These are phyloP conservation scores for Podaxis mareebaensis DNA, from an alignment of 768 basidiomycete genomes.

Conservation along the genomic window DNA sequence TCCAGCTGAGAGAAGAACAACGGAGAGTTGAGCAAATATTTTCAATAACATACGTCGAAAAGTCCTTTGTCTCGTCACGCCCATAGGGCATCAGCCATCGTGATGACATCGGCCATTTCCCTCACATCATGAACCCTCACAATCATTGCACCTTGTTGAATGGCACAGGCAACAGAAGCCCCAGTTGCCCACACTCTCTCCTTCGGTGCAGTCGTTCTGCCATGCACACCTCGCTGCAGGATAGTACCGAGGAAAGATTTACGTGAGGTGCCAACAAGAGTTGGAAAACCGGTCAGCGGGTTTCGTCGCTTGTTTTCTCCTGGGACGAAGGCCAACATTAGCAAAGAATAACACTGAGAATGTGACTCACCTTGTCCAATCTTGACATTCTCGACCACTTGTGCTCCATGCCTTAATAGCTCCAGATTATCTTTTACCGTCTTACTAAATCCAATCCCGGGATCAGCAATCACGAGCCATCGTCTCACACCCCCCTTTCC, in stretches of 20 bases:
- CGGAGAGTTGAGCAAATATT: not conserved
- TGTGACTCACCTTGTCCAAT: slow-evolving; percentile 30
- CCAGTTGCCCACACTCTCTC: slow-evolving; percentile 82
- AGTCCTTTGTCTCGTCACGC: not conserved
- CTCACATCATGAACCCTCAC: slow-evolving; percentile 83
- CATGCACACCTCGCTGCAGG: slow-evolving; percentile 49
- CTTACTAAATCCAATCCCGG: slow-evolving; percentile 96
- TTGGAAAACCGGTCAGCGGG: slow-evolving; percentile 57
- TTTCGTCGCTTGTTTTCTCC: slow-evolving; percentile 35
- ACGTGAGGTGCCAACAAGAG: slow-evolving; percentile 75
- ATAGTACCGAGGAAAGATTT: slow-evolving; percentile 84
- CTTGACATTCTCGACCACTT: slow-evolving; percentile 42
- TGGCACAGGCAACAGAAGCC: slow-evolving; percentile 69
- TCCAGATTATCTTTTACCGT: slow-evolving; percentile 70
- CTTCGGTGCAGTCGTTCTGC: slow-evolving; percentile 56
- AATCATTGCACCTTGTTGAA: slow-evolving; percentile 70
- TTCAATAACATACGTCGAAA: not conserved
- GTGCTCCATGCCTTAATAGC: slow-evolving; percentile 54
- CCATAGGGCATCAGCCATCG: slow-evolving; percentile 66
- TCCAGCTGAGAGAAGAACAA: too few species aligned
- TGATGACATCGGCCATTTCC: slow-evolving; percentile 73
- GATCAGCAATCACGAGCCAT: slow-evolving; percentile 90
- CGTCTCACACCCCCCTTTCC: slow-evolving; percentile 73
- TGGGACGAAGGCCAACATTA: slow-evolving; percentile 15
- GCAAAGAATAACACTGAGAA: not conserved